phyloP scores from a whole-genome alignment of 225 moss, liverwort and hornwort species.

The Bryoerythrophyllum caledonicum region DNA sequence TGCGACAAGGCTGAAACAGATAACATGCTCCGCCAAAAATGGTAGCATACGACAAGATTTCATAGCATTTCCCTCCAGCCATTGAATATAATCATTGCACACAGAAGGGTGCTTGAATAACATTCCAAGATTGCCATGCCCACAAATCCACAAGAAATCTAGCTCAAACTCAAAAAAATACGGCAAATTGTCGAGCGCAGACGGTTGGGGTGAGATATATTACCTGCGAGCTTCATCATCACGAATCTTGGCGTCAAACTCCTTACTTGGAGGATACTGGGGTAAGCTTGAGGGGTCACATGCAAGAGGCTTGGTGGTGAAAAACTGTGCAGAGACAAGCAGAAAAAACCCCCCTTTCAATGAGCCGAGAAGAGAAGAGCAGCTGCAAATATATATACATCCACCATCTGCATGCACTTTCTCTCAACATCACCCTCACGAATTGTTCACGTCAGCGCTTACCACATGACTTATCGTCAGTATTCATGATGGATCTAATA shows the following conservation, averaged over 20 bases:
- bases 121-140: not conserved
- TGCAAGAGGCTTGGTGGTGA: slow-evolving; percentile 88
- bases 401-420: not conserved
- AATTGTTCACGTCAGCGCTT: not conserved
- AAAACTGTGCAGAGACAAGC: slow-evolving; percentile 61
- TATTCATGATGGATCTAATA: not conserved
- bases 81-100: not conserved
- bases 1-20: not conserved
- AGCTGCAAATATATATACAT: not conserved
- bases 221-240: slow-evolving; percentile 99
- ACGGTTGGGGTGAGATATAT: not conserved
- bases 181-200: too few species aligned
- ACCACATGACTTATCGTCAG: not conserved
- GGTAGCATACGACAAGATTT: not conserved
- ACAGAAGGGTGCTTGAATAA: not conserved
- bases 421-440: not conserved
- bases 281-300: slow-evolving; percentile 99
- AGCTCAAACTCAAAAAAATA: not conserved
- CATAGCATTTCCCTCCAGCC: not conserved
- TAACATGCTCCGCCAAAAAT: not conserved
- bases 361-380: not conserved
- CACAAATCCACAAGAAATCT: not conserved
- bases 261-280: slow-evolving; percentile 99
- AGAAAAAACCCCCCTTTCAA: not conserved
- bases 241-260: slow-evolving; percentile 98